Conservation (phyloP, 2,329 filamentous ascomycete species). For the Calonectria pteridis region DNA sequence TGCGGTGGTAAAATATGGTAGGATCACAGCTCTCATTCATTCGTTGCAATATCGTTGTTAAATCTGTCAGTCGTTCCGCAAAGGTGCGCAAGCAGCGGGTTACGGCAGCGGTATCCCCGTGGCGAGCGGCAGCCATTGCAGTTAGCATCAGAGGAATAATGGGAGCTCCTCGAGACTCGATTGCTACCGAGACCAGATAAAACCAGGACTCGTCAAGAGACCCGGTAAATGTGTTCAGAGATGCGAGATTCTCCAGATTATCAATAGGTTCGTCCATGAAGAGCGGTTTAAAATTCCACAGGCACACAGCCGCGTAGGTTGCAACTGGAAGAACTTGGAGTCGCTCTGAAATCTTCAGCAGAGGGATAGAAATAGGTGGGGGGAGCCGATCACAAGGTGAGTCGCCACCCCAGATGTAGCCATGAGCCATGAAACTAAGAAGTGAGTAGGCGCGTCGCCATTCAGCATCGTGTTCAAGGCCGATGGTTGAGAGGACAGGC, state of each 20-base stretch:
- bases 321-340: conserved; percentile 93
- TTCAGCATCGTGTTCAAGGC: conserved; percentile 86
- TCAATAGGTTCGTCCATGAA: conserved; percentile 87
- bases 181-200: conserved; percentile 94
- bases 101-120: conserved; percentile 77
- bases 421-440: conserved; percentile 91
- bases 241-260: conserved; percentile 87
- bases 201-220: conserved; percentile 99
- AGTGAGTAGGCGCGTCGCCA: conserved; percentile 95
- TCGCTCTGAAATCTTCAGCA: conserved; percentile 80
- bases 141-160: conserved; percentile 90
- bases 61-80: conserved; percentile 88
- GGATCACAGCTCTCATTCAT: conserved; percentile 98
- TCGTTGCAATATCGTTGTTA: conserved; percentile 81
- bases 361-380: conserved; percentile 83
- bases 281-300: conserved; percentile 98
- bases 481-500: conserved; percentile 84
- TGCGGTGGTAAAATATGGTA: conserved; percentile 93
- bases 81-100: conserved; percentile 83
- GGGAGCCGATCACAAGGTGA: conserved; percentile 83
- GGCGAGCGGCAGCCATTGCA: conserved; percentile 84
- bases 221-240: conserved; percentile 91
- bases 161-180: conserved; percentile 90
- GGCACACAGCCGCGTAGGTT: conserved; percentile 89
- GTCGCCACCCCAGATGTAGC: conserved; percentile 96